Evolutionary conservation across 2,329 filamentous ascomycete genomes (phyloP), one percentile per base, ranked within the genome.

Genomic region (Diplocarpon rosae): DNA sequence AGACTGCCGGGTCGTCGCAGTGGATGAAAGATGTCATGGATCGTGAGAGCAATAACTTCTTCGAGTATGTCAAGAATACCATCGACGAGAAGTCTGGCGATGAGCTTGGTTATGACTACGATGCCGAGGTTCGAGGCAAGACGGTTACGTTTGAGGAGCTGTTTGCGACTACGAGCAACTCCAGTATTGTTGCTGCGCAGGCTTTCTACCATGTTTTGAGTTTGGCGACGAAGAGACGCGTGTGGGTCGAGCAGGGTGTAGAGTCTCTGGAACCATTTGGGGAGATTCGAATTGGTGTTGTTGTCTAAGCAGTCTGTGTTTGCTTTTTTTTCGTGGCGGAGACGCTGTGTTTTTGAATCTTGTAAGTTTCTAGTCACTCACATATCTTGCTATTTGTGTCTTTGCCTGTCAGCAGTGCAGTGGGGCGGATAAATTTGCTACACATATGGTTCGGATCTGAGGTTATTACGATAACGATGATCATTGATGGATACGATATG

Each of bases 151-250:
- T 95, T 57, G 76, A 81, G 37, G 67, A 77, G 39, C 65, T 95
- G 9, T 75, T 92, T 36, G 69, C 75, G n/a, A 72, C 77, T 0
- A 58, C 58, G 9, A 63, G 68, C 30, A 56, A 59, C 34, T 76
- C 74, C 27, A 68, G 61, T 34, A 66, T 75, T 27, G 78, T 86
- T 11, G 84, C 82, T 8, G 79, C 83, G 2, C 83, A 88, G 60
- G 85, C 79, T 0, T 82, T 86, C 59, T 76, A 83, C 65, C 84
- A 92, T 60, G 70, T 85, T 2, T 71, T 93, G 12, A 70, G 73
- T 10, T 70, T 92, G 35, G 80, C 76, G 5, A 86, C 78, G 2
- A 85, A 80, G 63, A 72, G 72, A 1, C 62, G 74, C 44, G 65
- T 90, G 36, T 60, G 65, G 14, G 76, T 89, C 5, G 63, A 72